Conservation (phyloP, 176 grass and related monocot genomes). For the Pharus latifolius region DNA sequence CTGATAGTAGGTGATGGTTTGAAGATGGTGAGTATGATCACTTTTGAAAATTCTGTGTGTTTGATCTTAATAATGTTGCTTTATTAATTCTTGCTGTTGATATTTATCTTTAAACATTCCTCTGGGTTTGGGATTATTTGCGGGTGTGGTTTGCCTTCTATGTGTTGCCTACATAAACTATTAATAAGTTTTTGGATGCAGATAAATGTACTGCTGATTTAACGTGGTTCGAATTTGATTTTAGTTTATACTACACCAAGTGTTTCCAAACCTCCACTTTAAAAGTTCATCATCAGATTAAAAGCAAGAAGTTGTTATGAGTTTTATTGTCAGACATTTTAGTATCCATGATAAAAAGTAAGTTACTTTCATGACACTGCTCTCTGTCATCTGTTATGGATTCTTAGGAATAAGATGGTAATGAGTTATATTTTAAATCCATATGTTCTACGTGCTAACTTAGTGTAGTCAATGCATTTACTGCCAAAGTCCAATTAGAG, state of each 20-base stretch:
- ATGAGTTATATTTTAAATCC: background rate
- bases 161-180: background rate
- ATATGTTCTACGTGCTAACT: background rate
- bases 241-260: background rate
- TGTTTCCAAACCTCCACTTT: background rate
- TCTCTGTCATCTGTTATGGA: background rate
- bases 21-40: conserved; percentile 47
- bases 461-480: background rate
- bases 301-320: background rate
- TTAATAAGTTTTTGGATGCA: background rate
- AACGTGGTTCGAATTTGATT: background rate
- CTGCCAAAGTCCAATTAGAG: no score
- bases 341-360: background rate
- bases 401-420: background rate
- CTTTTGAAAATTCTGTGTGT: no score
- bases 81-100: background rate
- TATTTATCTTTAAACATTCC: background rate
- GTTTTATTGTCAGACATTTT: background rate
- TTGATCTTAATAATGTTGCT: no score
- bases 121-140: background rate
- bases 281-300: background rate
- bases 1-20: conserved; percentile 43
- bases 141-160: background rate
- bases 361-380: background rate
- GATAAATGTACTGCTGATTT: background rate